phyloP scores from a whole-genome alignment of 371 early-diverging fungal genomes.

The Syncephalastrum monosporum region DNA sequence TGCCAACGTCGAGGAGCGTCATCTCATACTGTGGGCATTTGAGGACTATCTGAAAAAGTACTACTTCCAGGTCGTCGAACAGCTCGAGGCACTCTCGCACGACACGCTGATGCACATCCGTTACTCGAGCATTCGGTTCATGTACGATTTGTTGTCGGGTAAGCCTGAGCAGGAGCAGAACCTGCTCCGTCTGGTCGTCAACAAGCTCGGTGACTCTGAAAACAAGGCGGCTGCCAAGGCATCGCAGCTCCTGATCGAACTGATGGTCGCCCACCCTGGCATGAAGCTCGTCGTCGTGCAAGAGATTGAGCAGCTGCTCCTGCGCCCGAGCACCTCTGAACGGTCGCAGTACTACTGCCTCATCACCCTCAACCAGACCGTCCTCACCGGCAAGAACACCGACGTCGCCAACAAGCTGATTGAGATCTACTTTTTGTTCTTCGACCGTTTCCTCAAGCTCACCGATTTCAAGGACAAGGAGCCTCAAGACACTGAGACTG shows the following conservation, averaged over 20 bases:
- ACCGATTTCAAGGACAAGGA: slow-evolving; percentile 37
- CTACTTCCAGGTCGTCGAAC: slow-evolving; percentile 84
- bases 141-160: slow-evolving; percentile 73
- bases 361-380: slow-evolving; percentile 89
- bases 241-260: slow-evolving; percentile 69
- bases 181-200: slow-evolving; percentile 84
- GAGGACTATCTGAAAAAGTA: slow-evolving; percentile 91
- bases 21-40: slow-evolving; percentile 86
- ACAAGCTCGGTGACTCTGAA: slow-evolving; percentile 94
- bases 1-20: slow-evolving; percentile 59
- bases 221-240: slow-evolving; percentile 86
- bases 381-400: slow-evolving; percentile 68
- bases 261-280: slow-evolving; percentile 77
- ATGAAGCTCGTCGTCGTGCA: slow-evolving; percentile 88
- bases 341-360: slow-evolving; percentile 87
- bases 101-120: slow-evolving; percentile 85
- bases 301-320: slow-evolving; percentile 84
- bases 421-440: slow-evolving; percentile 89
- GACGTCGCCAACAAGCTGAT: slow-evolving; percentile 82
- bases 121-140: slow-evolving; percentile 70
- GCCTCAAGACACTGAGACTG: slow-evolving; percentile 19
- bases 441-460: slow-evolving; percentile 73
- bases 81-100: slow-evolving; percentile 81
- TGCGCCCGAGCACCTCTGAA: slow-evolving; percentile 67
- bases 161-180: slow-evolving; percentile 97